Evolutionary conservation across 2,329 filamentous ascomycete species (phyloP), one percentile per base, ranked within the genome.

Genomic region (Fusarium dimerum): DNA sequence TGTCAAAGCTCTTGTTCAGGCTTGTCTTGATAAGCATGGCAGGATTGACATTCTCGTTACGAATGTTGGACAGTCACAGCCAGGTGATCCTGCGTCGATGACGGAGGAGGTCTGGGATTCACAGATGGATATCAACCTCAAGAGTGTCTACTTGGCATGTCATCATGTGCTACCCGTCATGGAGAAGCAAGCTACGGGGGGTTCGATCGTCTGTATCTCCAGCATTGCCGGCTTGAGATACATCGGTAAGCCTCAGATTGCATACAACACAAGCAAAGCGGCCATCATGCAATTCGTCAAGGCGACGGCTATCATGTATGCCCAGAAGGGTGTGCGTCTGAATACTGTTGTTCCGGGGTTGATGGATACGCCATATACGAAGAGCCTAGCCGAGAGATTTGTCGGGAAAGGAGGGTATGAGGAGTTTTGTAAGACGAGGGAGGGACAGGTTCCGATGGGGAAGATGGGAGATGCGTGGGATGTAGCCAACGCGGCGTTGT

Each of bases 1-100:
- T 15, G 81, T 84, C 62, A 78, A 81, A 55, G 64, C 65, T 0
- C 73, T 85, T 0, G 76, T 86, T 4, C 75, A 80, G 34, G 73
- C 75, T 0, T 84, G 81, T 42, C 61, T 82, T 16, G 63, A 70
- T 0, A 77, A 76, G 39, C 76, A 84, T 54, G 80, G 81, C 9
- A 74, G 78, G 6, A 79, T 85, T 48, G 83, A 86, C 56, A 80
- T 86, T 18, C 68, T 86, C 1, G 65, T 87, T 15, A 84, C 84
- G 56, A 85, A 85, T 47, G 83, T 85, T 3, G 84, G 83, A 2
- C 76, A 76, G 47, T 80, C 77, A 1, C 80, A 84, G 52, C 76
- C 75, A 0, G 81, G 81, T 0, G 73, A 73, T 30, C 76, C 81
- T 1, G 80, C 74, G 0, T 68, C 64, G 0, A 77, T 84, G 71